Evolutionary conservation across 495 filamentous ascomycete species (phyloP), one percentile per base, ranked within the genome.

Genomic region (Friedmanniomyces simplex): DNA sequence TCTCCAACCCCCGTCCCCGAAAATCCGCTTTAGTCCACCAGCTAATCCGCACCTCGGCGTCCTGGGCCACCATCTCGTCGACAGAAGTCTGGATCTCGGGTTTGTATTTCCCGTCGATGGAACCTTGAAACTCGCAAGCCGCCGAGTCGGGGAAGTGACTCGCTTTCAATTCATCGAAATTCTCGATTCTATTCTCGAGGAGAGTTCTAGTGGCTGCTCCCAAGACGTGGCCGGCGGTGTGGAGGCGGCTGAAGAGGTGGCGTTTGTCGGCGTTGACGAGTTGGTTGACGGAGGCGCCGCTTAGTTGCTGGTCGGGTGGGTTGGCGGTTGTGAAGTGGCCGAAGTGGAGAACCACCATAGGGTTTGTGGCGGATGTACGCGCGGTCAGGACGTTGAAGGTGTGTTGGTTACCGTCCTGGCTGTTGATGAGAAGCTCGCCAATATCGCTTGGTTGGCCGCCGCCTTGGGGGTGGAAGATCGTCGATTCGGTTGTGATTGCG

Each of bases 171-270:
- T 85, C 82, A 53, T 79, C 76, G 51, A 83, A 77, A 37, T 69
- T 66, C 5, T 65, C 62, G 26, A 82, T 61, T 39, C 77, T 71
- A 12, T 73, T 67, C 54, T 79, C 74, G 28, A 57, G 50, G 11
- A 83, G 72, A 42, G 74, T 68, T n/a, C 76, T 71, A 26, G 84
- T 75, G 4, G 82, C 81, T 2, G 75, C 59, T 16, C 82, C 79
- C 8, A 86, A 72, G 22, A 84, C 74, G 59, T 86, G 83, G 12
- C 83, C 83, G 0, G 79, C 83, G 0, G 82, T 84, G 64, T 86
- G 83, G 4, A 79, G 72, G 3, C 81, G 77, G 12, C 80, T 84
- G 68, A 81, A 76, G 4, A 83, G 70, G 1, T 67, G 50, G 4
- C 82, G 74, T 54, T 77, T 80, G 26, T 76, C 75, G 0, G 47